phyloP scores from a whole-genome alignment of 2,329 filamentous ascomycete genomes.

The Scytalidium sp. region DNA sequence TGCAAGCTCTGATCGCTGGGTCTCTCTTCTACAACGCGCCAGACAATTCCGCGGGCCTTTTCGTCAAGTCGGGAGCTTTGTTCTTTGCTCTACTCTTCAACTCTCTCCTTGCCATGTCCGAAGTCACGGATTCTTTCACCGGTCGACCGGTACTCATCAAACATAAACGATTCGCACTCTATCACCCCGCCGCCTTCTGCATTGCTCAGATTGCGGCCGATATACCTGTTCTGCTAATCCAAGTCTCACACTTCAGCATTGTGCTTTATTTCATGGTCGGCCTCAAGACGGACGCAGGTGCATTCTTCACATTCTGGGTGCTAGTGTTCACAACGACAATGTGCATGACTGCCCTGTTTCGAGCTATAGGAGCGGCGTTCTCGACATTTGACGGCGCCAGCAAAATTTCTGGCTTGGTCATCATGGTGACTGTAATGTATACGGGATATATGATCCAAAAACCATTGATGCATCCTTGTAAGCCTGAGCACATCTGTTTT shows the following conservation, averaged over 20 bases:
- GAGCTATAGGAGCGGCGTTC: constrained; percentile 53
- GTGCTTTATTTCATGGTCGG: constrained; percentile 64
- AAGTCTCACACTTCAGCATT: constrained; percentile 55
- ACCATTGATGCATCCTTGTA: constrained; percentile 58
- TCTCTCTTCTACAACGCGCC: constrained; percentile 67
- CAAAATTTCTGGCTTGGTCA: constrained; percentile 49
- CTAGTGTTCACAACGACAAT: constrained; percentile 43
- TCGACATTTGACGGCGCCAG: constrained; percentile 56
- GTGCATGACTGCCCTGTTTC: constrained; percentile 57
- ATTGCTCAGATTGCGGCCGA: constrained; percentile 53
- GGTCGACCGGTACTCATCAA: constrained; percentile 58
- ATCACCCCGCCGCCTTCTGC: constrained; percentile 58
- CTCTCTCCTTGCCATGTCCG: constrained; percentile 59
- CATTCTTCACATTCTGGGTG: constrained; percentile 63
- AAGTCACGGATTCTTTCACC: constrained; percentile 61
- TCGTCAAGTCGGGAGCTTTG: constrained; percentile 60
- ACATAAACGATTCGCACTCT: constrained; percentile 55
- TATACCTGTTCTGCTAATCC: constrained; percentile 54
- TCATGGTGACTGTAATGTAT: constrained; percentile 56
- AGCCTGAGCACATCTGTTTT: neutral
- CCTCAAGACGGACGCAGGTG: constrained; percentile 44
- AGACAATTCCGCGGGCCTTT: constrained; percentile 54
- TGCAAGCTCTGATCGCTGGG: constrained; percentile 60
- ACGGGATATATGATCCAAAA: constrained; percentile 63
- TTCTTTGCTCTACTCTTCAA: constrained; percentile 66